phyloP scores from a whole-genome alignment of 352 stramenopile species.

The Globisporangium uncinulatum region DNA sequence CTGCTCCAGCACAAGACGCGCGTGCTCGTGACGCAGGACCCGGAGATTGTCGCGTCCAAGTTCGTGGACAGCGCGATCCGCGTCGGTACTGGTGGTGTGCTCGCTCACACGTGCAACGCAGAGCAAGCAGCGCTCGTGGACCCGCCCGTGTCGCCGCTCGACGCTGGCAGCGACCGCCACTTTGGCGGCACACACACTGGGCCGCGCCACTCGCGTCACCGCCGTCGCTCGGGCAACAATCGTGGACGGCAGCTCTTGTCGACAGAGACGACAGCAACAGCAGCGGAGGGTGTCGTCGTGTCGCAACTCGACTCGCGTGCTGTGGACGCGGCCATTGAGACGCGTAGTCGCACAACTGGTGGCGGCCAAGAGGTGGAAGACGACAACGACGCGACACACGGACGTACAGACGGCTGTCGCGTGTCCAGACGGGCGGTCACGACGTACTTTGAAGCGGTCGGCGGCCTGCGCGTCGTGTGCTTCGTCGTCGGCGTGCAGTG shows the following conservation, averaged over 20 bases:
- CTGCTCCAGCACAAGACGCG: conserved; percentile 63
- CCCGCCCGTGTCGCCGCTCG: conserved; percentile 31
- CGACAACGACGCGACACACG: conserved; percentile 2
- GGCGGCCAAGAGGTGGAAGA: conserved; percentile 2
- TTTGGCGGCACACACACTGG: neutral
- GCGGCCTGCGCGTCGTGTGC: conserved; percentile 36
- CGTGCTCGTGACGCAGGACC: conserved; percentile 62
- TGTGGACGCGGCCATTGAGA: conserved; percentile 27
- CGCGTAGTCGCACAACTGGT: too few relatives aligned
- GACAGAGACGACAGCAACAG: conserved; percentile 12
- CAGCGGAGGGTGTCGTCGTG: conserved; percentile 20
- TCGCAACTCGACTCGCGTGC: conserved; percentile 24
- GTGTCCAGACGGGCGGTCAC: conserved; percentile 32
- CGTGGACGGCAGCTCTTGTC: conserved; percentile 21
- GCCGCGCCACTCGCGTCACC: conserved; percentile 1
- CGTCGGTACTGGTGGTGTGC: conserved; percentile 32
- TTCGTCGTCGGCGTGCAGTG: conserved; percentile 60
- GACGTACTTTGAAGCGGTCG: conserved; percentile 42
- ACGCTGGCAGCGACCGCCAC: conserved; percentile 8
- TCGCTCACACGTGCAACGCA: conserved; percentile 43
- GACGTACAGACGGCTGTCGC: conserved; percentile 3
- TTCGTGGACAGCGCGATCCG: conserved; percentile 53
- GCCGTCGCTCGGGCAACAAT: conserved; percentile 4
- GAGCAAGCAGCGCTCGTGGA: conserved; percentile 22
- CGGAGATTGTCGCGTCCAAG: conserved; percentile 59